Evolutionary conservation across 2,329 filamentous ascomycete genomes (phyloP), one percentile per base, ranked within the genome.

Genomic region (Clonostachys sp.): DNA sequence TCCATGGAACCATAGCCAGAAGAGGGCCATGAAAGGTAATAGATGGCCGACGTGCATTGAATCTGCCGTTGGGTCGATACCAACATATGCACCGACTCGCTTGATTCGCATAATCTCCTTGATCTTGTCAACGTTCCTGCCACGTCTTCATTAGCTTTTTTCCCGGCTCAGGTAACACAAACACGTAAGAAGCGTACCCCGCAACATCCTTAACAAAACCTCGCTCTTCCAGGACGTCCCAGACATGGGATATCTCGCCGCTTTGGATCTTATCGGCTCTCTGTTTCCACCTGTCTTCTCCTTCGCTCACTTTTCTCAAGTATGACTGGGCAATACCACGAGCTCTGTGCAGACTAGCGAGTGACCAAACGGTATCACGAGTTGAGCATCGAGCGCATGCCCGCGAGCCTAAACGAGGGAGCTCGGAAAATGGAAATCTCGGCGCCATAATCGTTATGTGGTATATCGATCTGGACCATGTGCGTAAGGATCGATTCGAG

Each of bases 1-100:
- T 20, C 89, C 89, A 60, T 91, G 75, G 53, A 91, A 73, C 68
- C 89, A 90, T 72, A 91, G 79, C 86, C 88, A 92, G 68, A 90
- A 91, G 20, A 92, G 72, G 14, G 87, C 81, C 89, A 94, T 94
- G 47, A 92, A 73, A 18, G 89, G 86, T 13, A 94, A 72, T 6
- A 95, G 73, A 60, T 95, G 88, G 49, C 89, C 89, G 42, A 94
- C 73, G 58, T 95, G 89, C 50, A 94, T 71, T 3, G 89, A 94
- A 48, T 81, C 73, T 13, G 87, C 88, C 1, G 89, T 94, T 6
- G 89, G 88, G 60, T 95, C 89, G 58, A 94, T 81, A 55, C 89
- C 89, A 46, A 89, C 86, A 59, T 95, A 95, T 50, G 80, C 84
- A 51, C 84, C 86, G 55, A 90, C 80, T 51, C 84, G 75, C 60